Evolutionary conservation across 352 stramenopile species (phyloP), one percentile per base, ranked within the genome.

Genomic region (Globisporangium rhizosaccharum): DNA sequence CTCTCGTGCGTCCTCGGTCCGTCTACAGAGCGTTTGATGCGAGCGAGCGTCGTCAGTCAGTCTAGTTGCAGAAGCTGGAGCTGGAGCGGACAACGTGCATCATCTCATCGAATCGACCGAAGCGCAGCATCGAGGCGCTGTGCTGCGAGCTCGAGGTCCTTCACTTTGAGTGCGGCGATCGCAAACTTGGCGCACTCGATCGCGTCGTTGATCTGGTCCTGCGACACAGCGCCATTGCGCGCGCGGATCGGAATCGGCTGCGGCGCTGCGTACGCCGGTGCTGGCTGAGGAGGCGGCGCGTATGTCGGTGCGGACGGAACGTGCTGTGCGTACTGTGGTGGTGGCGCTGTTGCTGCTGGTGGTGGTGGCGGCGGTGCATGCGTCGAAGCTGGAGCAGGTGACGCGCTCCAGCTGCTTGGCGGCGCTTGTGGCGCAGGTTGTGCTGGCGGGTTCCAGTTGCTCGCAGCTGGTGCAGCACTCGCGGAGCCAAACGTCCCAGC

Each of bases 171-270:
- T 20, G 85, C 82, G 28, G 85, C 85, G 50, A 90, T 68, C 5
- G 85, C 85, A 42, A 94, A 94, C 62, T 92, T 92, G 15, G 81
- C 77, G 42, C 71, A 91, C 56, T 94, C 85, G 51, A 92, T 87
- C 10, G 85, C 85, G 51, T 94, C 85, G 54, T 91, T 89, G 36
- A 92, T 79, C 33, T 94, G 73, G 56, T 69, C 87, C 42, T 90
- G 79, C 18, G 79, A 85, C 23, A 80, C 68, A 3, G 72, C 68
- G 6, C 75, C 72, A 47, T 67, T 65, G 17, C 68, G 69, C 10
- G 72, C 62, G 7, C 68, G 66, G 61, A 67, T 39, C 41, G 63
- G 42, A 25, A 51, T 23, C 7, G 46, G 23, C 36, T 56, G 51
- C 2, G 48, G 30, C 1, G 61, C 26, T 49, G 53, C 23, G 18